These are phyloP conservation scores for Tetrahymena elliotti DNA, from an alignment of 73 alveolate species.

Conservation along the genomic window DNA sequence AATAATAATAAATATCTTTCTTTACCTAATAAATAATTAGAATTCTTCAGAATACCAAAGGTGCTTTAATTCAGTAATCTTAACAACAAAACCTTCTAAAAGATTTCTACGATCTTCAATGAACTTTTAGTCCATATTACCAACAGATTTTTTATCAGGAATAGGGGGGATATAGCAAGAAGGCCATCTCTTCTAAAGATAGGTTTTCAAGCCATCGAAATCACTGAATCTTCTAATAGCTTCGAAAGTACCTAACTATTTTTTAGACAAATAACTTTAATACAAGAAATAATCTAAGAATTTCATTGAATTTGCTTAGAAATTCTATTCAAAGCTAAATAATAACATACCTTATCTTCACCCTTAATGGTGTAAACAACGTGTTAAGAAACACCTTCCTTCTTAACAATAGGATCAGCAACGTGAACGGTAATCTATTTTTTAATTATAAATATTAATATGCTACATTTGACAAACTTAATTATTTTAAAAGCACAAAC, in stretches of 20 bases:
- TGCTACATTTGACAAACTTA: no score
- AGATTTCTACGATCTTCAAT: slow-evolving; percentile 33
- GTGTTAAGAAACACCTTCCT: slow-evolving; percentile 26
- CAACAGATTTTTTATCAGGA: slow-evolving; percentile 35
- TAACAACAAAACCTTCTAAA: slow-evolving; percentile 5
- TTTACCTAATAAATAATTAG: slow-evolving; percentile 1
- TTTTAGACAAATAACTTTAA: neutral
- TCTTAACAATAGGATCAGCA: neutral
- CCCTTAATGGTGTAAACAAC: slow-evolving; percentile 39
- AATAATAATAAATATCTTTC: neutral
- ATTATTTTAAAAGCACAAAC: no score
- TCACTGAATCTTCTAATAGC: slow-evolving; percentile 28
- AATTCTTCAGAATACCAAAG: slow-evolving; percentile 39
- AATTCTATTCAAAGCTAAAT: neutral
- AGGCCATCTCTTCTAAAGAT: slow-evolving; percentile 31
- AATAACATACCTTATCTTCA: neutral
- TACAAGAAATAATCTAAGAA: neutral
- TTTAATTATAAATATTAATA: neutral
- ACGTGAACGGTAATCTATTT: neutral
- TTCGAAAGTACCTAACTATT: slow-evolving; percentile 21
- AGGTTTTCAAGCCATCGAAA: slow-evolving; percentile 18
- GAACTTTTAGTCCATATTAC: slow-evolving; percentile 43
- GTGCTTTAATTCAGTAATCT: slow-evolving; percentile 12
- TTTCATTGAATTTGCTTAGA: neutral
- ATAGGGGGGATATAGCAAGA: slow-evolving; percentile 38